Evolutionary conservation across 2,329 filamentous ascomycete genomes (phyloP).

Genomic region (Claviceps africana): DNA sequence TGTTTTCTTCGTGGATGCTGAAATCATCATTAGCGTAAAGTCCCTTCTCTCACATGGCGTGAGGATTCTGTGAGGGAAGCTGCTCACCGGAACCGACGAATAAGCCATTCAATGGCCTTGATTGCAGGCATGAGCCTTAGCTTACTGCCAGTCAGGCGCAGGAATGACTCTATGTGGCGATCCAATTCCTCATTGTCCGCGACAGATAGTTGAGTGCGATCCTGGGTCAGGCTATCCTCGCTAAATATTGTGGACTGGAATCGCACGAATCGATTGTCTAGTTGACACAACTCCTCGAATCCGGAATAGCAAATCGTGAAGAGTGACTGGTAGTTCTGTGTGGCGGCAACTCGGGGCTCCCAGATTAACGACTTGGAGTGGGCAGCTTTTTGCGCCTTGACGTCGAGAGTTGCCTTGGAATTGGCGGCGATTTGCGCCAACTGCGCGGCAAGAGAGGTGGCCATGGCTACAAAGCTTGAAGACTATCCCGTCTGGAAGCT

Average conservation of each 20-base stretch:
- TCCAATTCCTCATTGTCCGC: slow-evolving; percentile 74
- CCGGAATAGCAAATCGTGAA: slow-evolving; percentile 79
- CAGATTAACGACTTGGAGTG: slow-evolving; percentile 95
- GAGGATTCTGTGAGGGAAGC: not conserved
- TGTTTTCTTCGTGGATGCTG: slow-evolving; percentile 87
- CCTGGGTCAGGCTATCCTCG: slow-evolving; percentile 80
- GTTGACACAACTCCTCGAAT: slow-evolving; percentile 77
- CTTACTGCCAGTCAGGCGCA: slow-evolving; percentile 63
- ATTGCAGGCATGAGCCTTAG: slow-evolving; percentile 75
- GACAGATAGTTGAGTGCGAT: slow-evolving; percentile 70
- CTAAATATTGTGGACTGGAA: slow-evolving; percentile 78
- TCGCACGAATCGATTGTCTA: slow-evolving; percentile 64
- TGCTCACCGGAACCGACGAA: slow-evolving; percentile 71
- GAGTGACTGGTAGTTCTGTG: slow-evolving; percentile 80
- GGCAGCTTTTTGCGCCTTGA: slow-evolving; percentile 81
- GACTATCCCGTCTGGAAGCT: slow-evolving; percentile 4
- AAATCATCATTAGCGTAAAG: slow-evolving; percentile 5
- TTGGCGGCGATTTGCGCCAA: slow-evolving; percentile 82
- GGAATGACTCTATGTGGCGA: slow-evolving; percentile 62
- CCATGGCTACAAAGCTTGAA: slow-evolving; percentile 39
- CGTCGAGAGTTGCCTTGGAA: slow-evolving; percentile 79
- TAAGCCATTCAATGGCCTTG: slow-evolving; percentile 88
- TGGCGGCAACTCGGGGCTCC: slow-evolving; percentile 68
- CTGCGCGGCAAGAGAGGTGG: slow-evolving; percentile 81
- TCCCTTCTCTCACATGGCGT: not conserved